Evolutionary conservation across 202 grass and related monocot species (phyloP).

Genomic region (Schoenoplectus tabernaemontani): DNA sequence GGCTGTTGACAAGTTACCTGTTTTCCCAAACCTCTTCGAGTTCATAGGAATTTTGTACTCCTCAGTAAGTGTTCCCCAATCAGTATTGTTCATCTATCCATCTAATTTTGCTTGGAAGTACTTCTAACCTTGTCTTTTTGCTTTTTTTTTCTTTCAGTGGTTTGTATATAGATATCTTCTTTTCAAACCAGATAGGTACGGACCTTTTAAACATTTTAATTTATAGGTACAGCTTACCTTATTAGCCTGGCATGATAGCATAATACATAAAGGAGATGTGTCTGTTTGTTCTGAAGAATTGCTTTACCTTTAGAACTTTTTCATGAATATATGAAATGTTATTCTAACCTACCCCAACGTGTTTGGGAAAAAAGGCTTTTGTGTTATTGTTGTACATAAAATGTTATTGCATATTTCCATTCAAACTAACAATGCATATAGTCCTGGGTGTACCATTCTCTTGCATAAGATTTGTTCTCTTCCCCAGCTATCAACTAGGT

Average conservation of each 20-base stretch:
- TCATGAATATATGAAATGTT: neutral
- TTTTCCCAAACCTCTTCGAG: slow-evolving; percentile 56
- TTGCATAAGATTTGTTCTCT: neutral
- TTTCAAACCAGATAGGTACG: slow-evolving; percentile 82
- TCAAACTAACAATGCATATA: neutral
- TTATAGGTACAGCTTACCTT: neutral
- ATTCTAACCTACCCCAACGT: no score
- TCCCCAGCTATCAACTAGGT: neutral
- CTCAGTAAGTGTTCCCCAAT: slow-evolving; percentile 46
- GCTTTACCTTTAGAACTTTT: neutral
- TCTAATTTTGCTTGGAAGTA: neutral
- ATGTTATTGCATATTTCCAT: no score
- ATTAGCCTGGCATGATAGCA: neutral
- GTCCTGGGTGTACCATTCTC: neutral
- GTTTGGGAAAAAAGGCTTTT: no score
- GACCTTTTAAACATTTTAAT: neutral
- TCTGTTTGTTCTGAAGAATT: neutral
- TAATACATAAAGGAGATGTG: neutral
- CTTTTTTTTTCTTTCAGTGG: slow-evolving; percentile 44
- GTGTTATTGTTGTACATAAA: no score
- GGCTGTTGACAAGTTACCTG: slow-evolving; percentile 77
- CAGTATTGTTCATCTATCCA: neutral
- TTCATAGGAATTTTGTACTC: slow-evolving; percentile 71
- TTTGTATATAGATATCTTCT: slow-evolving; percentile 92
- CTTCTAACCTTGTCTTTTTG: neutral